Evolutionary conservation across 139 green algal genomes (phyloP), one percentile per base, ranked within the genome.

Genomic region (Volvox reticuliferus): DNA sequence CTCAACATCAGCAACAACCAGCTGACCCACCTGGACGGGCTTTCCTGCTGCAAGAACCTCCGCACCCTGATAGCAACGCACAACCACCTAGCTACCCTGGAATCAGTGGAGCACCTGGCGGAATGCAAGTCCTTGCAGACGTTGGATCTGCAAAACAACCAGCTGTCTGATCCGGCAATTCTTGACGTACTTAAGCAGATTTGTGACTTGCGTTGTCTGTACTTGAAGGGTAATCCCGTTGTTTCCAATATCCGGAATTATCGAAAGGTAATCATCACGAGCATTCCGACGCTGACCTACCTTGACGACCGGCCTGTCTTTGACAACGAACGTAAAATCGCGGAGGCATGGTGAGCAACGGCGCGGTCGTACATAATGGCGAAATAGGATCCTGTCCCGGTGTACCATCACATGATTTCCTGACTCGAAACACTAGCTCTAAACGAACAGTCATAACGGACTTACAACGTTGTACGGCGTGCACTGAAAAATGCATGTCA

Each of bases 1-100:
- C 93, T 99, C 33, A 98, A 99, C 92, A 67, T 99, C 83, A 96
- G 93, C 92, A 94, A 95, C 91, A 99, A 99, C 91, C 85, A 87
- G 24, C 77, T 99, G 16, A 67, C 65, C 17, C 67, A 79, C 26
- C 92, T 99, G 30, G 92, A 95, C 22, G 82, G 90, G 26, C 89
- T 99, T n/a, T 88, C 87, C 6, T 93, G 80, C 44, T 92, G 90
- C 73, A 78, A 92, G 26, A 68, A 88, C 14, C 94, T 99, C 22
- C 62, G 85, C 79, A 98, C 96, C 1, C 95, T 99, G 35, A 92
- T 97, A 5, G 93, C 90, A 26, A 93, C 96, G 0, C 79, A 96
- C 93, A 98, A 98, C 88, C 88, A 92, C 79, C 93, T 98, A 13
- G 50, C 50, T 16, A 90, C 73, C 19, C 82, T 93, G 16, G 93